Evolutionary conservation across 768 basidiomycete species (phyloP).

Genomic region (Phlebiopsis flavidoalba): DNA sequence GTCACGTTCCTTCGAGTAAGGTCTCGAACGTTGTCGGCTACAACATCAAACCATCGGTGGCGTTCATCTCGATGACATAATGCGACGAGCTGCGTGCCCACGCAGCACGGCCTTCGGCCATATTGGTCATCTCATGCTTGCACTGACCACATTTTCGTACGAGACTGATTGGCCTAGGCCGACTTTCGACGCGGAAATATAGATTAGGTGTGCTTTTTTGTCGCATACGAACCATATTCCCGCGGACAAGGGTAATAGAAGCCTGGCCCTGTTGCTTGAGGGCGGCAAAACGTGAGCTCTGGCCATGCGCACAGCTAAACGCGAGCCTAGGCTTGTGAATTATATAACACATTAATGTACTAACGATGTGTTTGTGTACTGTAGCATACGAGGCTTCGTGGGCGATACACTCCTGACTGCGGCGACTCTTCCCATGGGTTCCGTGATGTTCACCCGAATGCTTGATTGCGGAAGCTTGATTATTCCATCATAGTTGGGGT

Average conservation of each 20-base stretch:
- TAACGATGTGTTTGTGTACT: too few relatives aligned
- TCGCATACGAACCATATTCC: constrained; percentile 9
- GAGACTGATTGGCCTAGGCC: constrained; percentile 6
- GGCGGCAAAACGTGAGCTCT: constrained; percentile 7
- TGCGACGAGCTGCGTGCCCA: not conserved
- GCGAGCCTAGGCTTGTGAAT: not conserved
- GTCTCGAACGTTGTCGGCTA: constrained; percentile 16
- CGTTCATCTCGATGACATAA: not conserved
- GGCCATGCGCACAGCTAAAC: constrained; percentile 7
- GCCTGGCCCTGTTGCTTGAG: constrained; percentile 1
- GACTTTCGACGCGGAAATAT: constrained; percentile 14
- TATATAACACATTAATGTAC: not conserved
- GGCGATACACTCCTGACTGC: not conserved
- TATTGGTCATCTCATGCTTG: constrained; percentile 3
- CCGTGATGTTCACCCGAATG: not conserved
- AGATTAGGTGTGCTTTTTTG: constrained; percentile 13
- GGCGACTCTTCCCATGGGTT: not conserved
- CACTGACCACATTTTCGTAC: constrained; percentile 6
- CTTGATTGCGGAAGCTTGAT: constrained; percentile 1
- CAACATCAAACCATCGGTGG: constrained; percentile 4
- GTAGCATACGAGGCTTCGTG: not conserved
- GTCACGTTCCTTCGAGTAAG: too few relatives aligned
- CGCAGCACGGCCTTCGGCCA: constrained; percentile 2
- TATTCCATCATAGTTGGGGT: too few relatives aligned
- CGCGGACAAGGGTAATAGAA: constrained; percentile 2